Percentiles rank a stretch among this genome's conserved stretches.
These are phyloP conservation scores for Aureobasidium uvarum DNA, from an alignment of 2,329 filamentous ascomycete genomes.

Conservation along the genomic window DNA sequence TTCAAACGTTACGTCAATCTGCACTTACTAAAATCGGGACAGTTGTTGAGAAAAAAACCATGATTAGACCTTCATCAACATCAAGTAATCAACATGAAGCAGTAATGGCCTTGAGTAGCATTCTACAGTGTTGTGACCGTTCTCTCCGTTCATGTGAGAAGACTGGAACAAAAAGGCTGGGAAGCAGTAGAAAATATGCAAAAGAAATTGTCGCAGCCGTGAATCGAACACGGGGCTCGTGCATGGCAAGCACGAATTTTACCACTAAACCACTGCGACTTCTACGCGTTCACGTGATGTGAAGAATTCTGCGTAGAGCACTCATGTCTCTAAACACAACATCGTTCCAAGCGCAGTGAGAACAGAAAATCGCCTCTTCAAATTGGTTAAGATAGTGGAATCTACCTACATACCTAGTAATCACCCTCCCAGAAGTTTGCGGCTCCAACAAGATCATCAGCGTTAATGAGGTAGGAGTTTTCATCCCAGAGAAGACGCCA, in stretches of 20 bases:
- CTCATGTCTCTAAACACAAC: background rate
- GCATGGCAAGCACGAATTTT: conserved; percentile 27
- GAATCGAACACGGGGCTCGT: conserved; percentile 27
- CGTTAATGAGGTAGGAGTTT: conserved; percentile 62
- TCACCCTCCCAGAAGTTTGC: conserved; percentile 20
- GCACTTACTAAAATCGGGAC: too few relatives aligned
- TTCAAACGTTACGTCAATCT: too few relatives aligned
- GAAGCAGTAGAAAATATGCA: background rate
- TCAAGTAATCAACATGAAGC: too few relatives aligned
- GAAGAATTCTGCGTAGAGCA: background rate
- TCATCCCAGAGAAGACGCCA: conserved; percentile 59
- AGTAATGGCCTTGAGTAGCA: too few relatives aligned
- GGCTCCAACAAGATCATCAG: conserved; percentile 59
- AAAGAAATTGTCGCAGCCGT: conserved; percentile 24
- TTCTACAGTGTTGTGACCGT: too few relatives aligned
- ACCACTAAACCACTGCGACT: conserved; percentile 27
- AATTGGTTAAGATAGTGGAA: background rate
- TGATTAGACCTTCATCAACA: too few relatives aligned
- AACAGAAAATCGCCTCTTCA: background rate
- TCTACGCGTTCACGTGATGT: background rate
- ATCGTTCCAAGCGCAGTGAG: background rate
- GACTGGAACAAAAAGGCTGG: too few relatives aligned
- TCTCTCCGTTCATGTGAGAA: too few relatives aligned
- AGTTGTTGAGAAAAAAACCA: too few relatives aligned
- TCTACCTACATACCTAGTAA: background rate